Conservation (phyloP, 352 stramenopile genomes). For the Pythium grandisporangium region DNA sequence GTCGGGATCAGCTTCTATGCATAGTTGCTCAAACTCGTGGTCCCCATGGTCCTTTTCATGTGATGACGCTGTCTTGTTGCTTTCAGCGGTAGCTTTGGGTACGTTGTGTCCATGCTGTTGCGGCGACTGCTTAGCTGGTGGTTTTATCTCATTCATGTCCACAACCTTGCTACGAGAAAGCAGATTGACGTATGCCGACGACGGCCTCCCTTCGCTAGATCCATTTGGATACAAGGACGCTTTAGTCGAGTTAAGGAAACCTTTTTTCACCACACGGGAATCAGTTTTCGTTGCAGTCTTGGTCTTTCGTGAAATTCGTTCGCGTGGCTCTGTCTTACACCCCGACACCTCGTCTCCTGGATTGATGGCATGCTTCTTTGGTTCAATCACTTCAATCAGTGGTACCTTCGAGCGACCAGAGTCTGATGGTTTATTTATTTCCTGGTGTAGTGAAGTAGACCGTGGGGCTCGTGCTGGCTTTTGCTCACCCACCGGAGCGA, state of each 20-base stretch:
- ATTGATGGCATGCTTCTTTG: neutral
- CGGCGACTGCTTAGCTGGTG: conserved; percentile 22
- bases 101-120: conserved; percentile 7
- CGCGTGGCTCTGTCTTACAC: no score
- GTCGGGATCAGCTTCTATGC: conserved; percentile 67
- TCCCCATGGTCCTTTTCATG: conserved; percentile 56
- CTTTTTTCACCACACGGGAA: conserved; percentile 48
- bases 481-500: conserved; percentile 2
- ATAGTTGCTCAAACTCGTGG: conserved; percentile 76
- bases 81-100: neutral
- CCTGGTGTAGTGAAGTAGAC: no score
- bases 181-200: conserved; percentile 74
- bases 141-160: conserved; percentile 44
- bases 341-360: no score
- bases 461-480: neutral
- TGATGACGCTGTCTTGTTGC: no score
- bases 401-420: no score
- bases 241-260: conserved; percentile 62
- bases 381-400: conserved; percentile 42
- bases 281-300: conserved; percentile 8
- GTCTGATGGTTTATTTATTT: no score
- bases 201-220: conserved; percentile 49
- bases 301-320: no score
- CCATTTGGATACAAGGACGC: conserved; percentile 57
- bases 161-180: conserved; percentile 76